These are phyloP conservation scores for Aspergillus nidulans DNA, from an alignment of 495 filamentous ascomycete species.

Conservation along the genomic window DNA sequence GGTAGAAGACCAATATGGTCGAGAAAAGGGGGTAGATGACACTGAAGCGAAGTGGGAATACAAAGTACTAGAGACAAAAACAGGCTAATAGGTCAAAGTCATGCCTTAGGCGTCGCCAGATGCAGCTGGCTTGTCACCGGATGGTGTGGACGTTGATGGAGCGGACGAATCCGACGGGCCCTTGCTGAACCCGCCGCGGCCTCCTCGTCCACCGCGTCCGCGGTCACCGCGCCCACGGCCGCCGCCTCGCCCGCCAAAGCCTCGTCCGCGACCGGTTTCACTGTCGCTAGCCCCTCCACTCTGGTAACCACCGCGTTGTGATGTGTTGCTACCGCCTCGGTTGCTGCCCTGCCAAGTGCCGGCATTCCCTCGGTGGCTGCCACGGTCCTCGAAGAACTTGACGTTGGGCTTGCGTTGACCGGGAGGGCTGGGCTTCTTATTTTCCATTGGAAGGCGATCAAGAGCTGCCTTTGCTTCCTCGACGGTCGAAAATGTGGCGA, in stretches of 20 bases:
- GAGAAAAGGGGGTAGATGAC: conserved; percentile 24
- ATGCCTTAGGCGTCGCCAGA: conserved; percentile 45
- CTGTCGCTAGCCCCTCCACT: conserved; percentile 80
- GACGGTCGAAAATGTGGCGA: conserved; percentile 70
- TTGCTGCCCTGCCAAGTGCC: conserved; percentile 70
- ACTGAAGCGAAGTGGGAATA: conserved; percentile 17
- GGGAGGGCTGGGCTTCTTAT: conserved; percentile 60
- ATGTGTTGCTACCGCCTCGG: conserved; percentile 48
- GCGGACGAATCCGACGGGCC: conserved; percentile 43
- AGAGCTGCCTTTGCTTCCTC: conserved; percentile 77
- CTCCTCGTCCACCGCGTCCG: conserved; percentile 29
- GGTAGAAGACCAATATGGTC: conserved; percentile 2
- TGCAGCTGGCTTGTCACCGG: conserved; percentile 45
- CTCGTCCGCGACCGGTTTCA: conserved; percentile 59
- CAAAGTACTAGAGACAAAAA: conserved; percentile 14
- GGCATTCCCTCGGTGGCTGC: conserved; percentile 53
- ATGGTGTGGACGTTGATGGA: conserved; percentile 43
- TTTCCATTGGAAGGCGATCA: conserved; percentile 63
- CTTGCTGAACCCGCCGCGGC: conserved; percentile 56
- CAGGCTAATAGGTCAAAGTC: conserved; percentile 15
- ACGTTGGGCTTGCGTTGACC: conserved; percentile 72
- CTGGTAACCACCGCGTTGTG: conserved; percentile 68
- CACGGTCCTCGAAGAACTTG: conserved; percentile 70
- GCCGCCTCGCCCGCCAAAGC: conserved; percentile 38
- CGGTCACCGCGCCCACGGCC: conserved; percentile 41